Conservation (phyloP, 257 asterid genomes). For the Solanum tarijense region DNA sequence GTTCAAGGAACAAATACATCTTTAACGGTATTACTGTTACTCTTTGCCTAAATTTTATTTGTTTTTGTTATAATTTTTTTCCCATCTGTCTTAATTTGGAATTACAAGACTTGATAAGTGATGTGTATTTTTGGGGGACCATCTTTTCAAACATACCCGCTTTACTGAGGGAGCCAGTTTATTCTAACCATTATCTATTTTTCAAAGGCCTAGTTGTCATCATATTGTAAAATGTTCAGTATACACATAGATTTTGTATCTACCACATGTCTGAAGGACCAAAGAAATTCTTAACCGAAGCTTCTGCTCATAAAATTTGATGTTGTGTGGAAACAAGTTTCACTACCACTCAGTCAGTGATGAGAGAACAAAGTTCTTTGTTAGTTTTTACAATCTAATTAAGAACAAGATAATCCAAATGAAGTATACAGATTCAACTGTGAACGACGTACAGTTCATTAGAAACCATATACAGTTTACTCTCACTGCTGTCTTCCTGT, state of each 20-base stretch:
- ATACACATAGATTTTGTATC: neutral
- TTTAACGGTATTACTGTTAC: conserved; percentile 45
- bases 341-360: neutral
- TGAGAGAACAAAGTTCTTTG: neutral
- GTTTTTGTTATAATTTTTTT: neutral
- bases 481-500: neutral
- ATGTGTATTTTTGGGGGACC: neutral
- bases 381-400: neutral
- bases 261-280: neutral
- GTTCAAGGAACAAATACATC: conserved; percentile 66
- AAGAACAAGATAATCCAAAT: neutral
- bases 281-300: neutral
- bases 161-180: neutral
- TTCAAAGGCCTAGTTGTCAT: neutral
- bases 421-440: neutral
- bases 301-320: neutral
- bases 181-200: neutral
- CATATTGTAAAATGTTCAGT: neutral
- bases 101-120: neutral
- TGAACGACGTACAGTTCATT: neutral
- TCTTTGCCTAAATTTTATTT: neutral
- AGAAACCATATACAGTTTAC: neutral
- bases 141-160: neutral
- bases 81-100: neutral
- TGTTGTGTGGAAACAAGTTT: neutral